Evolutionary conservation across 2,329 filamentous ascomycete genomes (phyloP), one percentile per base, ranked within the genome.

Genomic region (Hortaea sp.): DNA sequence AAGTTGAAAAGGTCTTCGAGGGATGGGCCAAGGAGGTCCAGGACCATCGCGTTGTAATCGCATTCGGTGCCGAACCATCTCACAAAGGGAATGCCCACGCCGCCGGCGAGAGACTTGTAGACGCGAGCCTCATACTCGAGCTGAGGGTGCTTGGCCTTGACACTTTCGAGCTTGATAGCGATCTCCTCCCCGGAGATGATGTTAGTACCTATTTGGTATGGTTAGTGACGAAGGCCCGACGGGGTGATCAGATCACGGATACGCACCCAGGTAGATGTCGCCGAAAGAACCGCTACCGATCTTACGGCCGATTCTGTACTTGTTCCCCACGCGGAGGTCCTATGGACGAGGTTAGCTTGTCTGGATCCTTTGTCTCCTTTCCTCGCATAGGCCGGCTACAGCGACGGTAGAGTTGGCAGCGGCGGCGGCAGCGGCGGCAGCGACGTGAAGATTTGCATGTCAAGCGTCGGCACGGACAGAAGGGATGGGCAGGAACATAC

Each of bases 1-100:
- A 97, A 97, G 80, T 98, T 97, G 86, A 98, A 98, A 31, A 98
- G 79, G 66, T 98, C 92, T 72, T 98, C 92, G 69, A 98, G 73
- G 63, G 85, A 92, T 57, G 92, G 92, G 35, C 92, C 92, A 48
- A 98, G 85, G 28, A 98, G 82, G 64, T 98, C 92, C 56, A 97
- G 81, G 44, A 98, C 92, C 92, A 98, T 97, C 68, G 92, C 92
- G 72, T 98, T 97, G 81, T 98, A 97, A 74, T 97, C 92, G 71
- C 90, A 97, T 73, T 98, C 92, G 50, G 90, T 97, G 58, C 92
- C 92, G 70, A 97, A 98, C 92, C 92, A 98, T 71, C 90, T 88
- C 65, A 98, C 92, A 64, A 97, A 97, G 41, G 92, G 92, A 56
- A 98, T 98, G 50, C 92, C 92, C 59, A 97, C 92, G 68, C 92